phyloP scores from a whole-genome alignment of 2,329 filamentous ascomycete genomes.

The Cladophialophora carrionii region DNA sequence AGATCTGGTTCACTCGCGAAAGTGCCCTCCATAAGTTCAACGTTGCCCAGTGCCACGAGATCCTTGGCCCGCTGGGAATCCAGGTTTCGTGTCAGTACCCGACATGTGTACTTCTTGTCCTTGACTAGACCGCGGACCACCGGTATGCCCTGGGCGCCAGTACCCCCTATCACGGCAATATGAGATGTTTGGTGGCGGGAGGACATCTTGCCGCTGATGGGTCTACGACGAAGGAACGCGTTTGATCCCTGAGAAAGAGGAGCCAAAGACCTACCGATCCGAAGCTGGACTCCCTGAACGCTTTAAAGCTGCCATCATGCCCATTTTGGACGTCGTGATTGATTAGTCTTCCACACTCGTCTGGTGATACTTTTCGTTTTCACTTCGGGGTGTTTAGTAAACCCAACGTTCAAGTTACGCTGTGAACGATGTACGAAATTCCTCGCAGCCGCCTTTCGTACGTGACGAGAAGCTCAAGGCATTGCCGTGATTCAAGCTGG shows the following conservation, averaged over 20 bases:
- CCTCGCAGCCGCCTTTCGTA: background rate
- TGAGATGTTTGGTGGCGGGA: slow-evolving; percentile 26
- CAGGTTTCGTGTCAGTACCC: slow-evolving; percentile 55
- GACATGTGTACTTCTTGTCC: slow-evolving; percentile 47
- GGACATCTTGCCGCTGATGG: slow-evolving; percentile 25
- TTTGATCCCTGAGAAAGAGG: background rate
- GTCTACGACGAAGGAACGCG: background rate
- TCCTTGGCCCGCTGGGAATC: slow-evolving; percentile 49
- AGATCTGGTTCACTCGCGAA: slow-evolving; percentile 54
- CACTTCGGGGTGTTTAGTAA: slow-evolving; percentile 5
- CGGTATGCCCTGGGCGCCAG: slow-evolving; percentile 57
- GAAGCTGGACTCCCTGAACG: background rate
- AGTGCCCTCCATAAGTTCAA: slow-evolving; percentile 55
- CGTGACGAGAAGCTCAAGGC: background rate
- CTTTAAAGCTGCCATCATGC: background rate
- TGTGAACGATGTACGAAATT: background rate
- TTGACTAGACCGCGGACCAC: slow-evolving; percentile 50
- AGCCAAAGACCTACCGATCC: background rate
- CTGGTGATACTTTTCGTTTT: background rate
- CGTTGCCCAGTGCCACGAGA: slow-evolving; percentile 50
- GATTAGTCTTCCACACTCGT: slow-evolving; percentile 15
- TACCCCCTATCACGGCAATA: slow-evolving; percentile 53
- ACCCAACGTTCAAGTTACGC: background rate
- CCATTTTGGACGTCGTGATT: background rate
- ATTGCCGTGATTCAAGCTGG: background rate